Base-by-base conservation (phyloP, 2,329 filamentous ascomycete genomes). In the Stemphylium vesicarium region DNA sequence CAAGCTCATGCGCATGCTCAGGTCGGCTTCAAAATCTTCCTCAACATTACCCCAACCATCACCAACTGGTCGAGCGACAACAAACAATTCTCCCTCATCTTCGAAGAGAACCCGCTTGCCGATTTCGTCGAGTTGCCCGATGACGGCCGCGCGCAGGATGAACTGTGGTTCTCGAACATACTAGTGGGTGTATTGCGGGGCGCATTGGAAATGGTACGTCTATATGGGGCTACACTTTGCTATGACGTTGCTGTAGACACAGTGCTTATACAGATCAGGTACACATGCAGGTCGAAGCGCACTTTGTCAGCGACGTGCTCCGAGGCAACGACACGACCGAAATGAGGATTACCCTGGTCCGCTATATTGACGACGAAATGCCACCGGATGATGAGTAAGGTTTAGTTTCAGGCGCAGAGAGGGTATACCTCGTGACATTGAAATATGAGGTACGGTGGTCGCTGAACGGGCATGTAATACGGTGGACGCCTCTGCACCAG, bases 21-120 rank as follows among this genome's bases (percentile, higher is more conserved):
- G 91, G 90, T 99, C 63, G 95, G 95, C 52, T 99, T 99, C 81
- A 98, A 99, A 80, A 96, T 99, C 63, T 99, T 99, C 76, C 85
- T 99, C 57, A 99, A 99, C 72, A 92, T 97, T 66, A 96, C 93
- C 4, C 95, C 95, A 0, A 90, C 88, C 7, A 88, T 98, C 61
- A 92, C 92, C 42, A 97, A 96, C 74, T 99, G 95, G 95, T 95
- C 92, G 18, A 91, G 85, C 74, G 95, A 99, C 77, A 95, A 88
- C 79, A 97, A 96, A 75, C 92, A 96, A 65, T 99, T 99, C 79
- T 97, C 92, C 0, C 82, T 99, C 11, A 85, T 97, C 13, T 96
- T 99, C 65, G 95, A 99, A 63, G 95, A 99, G 76, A 99, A 98
- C 71, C 95, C 95, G 0, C 80, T 99, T 55, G 93, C 93, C 46